Evolutionary conservation across 106 monocot species (phyloP).

Genomic region (Allium sativum): DNA sequence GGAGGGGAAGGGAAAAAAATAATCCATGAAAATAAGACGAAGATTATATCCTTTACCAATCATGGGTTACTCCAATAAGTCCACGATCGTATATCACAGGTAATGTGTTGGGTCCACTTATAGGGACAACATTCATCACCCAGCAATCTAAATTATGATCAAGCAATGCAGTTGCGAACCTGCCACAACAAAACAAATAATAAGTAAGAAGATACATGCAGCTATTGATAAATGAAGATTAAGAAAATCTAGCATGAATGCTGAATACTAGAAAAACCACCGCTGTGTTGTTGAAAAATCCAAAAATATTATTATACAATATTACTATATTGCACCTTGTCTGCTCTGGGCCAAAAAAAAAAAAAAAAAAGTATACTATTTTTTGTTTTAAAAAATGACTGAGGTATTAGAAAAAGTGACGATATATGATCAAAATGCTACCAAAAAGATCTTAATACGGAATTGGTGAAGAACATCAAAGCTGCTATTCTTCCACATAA

Average conservation of each 20-base stretch:
- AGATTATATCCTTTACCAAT: conserved; percentile 48
- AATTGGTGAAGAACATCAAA: neutral
- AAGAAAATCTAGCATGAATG: neutral
- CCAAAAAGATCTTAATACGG: too few relatives aligned
- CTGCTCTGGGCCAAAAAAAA: neutral
- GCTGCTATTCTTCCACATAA: neutral
- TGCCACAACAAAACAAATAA: conserved; percentile 16
- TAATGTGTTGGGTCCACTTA: conserved; percentile 72
- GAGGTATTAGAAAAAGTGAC: neutral
- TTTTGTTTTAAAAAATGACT: neutral
- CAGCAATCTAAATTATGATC: conserved; percentile 63
- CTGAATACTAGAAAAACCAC: neutral
- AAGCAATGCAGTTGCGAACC: conserved; percentile 87
- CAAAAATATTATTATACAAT: neutral
- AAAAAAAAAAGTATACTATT: too few relatives aligned
- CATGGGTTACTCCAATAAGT: conserved; percentile 84
- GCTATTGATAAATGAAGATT: neutral
- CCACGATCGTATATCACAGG: conserved; percentile 94
- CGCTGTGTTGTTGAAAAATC: neutral
- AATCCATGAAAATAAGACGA: neutral
- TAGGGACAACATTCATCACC: conserved; percentile 96
- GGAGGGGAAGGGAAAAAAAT: neutral
- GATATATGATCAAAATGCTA: neutral
- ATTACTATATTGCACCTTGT: neutral
- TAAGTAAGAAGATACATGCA: too few relatives aligned